phyloP scores from a whole-genome alignment of 1,284 basidiomycete species.

The Trametes pubescens region DNA sequence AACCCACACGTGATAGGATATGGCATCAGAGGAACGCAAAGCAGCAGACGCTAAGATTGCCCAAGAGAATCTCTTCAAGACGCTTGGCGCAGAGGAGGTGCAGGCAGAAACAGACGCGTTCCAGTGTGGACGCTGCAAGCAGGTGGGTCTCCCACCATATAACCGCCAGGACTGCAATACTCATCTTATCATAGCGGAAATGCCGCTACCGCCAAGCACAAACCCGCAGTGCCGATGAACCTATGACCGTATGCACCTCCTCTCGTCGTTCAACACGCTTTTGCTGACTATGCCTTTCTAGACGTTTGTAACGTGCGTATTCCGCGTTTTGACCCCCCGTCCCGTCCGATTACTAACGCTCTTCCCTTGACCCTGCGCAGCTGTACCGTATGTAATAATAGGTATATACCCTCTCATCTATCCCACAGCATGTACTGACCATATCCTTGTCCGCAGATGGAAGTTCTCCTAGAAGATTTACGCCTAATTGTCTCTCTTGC shows the following conservation, averaged over 20 bases:
- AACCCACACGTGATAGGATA: constrained; percentile 65
- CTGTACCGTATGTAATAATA: constrained; percentile 68
- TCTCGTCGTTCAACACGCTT: neutral
- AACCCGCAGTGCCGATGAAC: constrained; percentile 94
- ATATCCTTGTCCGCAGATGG: constrained; percentile 53
- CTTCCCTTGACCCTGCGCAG: constrained; percentile 39
- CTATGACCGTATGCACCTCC: constrained; percentile 82
- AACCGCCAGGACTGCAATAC: neutral
- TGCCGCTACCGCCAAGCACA: constrained; percentile 95
- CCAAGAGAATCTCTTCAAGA: constrained; percentile 91
- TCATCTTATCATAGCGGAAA: constrained; percentile 66
- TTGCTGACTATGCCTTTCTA: constrained; percentile 32
- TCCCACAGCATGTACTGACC: neutral
- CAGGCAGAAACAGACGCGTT: constrained; percentile 98
- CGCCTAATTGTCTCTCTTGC: constrained; percentile 12
- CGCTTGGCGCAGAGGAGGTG: constrained; percentile 88
- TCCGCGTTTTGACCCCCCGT: neutral
- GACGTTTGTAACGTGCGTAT: constrained; percentile 48
- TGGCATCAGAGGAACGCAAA: constrained; percentile 94
- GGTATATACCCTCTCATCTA: constrained; percentile 44
- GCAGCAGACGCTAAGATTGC: constrained; percentile 85
- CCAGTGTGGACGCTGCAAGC: constrained; percentile 95
- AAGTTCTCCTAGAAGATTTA: constrained; percentile 64
- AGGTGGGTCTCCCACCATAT: constrained; percentile 49
- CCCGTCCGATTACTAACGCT: constrained; percentile 15